Evolutionary conservation across 2,329 filamentous ascomycete species (phyloP).

Genomic region (Phaeosphaeriaceae sp.): DNA sequence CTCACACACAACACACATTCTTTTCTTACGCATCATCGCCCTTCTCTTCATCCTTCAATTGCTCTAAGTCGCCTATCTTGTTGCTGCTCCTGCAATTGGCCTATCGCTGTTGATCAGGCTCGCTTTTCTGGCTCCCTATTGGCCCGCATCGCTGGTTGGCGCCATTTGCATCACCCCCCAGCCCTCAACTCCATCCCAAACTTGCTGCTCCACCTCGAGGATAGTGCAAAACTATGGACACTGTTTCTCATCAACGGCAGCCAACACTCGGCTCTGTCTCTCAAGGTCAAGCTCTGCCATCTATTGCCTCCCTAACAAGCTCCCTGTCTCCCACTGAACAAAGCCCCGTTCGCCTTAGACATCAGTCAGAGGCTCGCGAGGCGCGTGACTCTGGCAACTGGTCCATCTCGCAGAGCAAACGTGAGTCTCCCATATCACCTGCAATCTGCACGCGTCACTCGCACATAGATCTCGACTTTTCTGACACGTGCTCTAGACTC

Average conservation of each 20-base stretch:
- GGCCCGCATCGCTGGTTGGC: slow-evolving; percentile 24
- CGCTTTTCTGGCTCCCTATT: slow-evolving; percentile 24
- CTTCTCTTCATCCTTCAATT: not conserved
- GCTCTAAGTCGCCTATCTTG: not conserved
- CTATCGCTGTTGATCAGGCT: slow-evolving; percentile 13
- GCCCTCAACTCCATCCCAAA: slow-evolving; percentile 12
- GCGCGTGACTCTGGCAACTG: slow-evolving; percentile 66
- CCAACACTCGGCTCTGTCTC: slow-evolving; percentile 30
- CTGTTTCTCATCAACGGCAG: slow-evolving; percentile 35
- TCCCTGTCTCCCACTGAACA: slow-evolving; percentile 41
- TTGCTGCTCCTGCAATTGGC: slow-evolving; percentile 5
- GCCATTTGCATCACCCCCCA: slow-evolving; percentile 32
- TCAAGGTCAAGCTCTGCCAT: slow-evolving; percentile 46
- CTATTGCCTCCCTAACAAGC: slow-evolving; percentile 48
- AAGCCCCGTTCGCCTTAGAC: slow-evolving; percentile 40
- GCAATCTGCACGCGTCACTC: slow-evolving; percentile 6
- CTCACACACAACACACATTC: slow-evolving; percentile 1
- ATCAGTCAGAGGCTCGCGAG: slow-evolving; percentile 52
- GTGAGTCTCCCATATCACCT: slow-evolving; percentile 43
- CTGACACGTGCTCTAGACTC: slow-evolving; percentile 42
- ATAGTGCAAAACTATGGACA: slow-evolving; percentile 39
- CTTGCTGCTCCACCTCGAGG: slow-evolving; percentile 12
- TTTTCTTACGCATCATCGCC: slow-evolving; percentile 1
- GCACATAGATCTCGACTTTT: not conserved
- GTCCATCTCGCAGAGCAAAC: slow-evolving; percentile 65